Evolutionary conservation across 352 stramenopile genomes (phyloP).

Genomic region (Phytophthora nicotianae): DNA sequence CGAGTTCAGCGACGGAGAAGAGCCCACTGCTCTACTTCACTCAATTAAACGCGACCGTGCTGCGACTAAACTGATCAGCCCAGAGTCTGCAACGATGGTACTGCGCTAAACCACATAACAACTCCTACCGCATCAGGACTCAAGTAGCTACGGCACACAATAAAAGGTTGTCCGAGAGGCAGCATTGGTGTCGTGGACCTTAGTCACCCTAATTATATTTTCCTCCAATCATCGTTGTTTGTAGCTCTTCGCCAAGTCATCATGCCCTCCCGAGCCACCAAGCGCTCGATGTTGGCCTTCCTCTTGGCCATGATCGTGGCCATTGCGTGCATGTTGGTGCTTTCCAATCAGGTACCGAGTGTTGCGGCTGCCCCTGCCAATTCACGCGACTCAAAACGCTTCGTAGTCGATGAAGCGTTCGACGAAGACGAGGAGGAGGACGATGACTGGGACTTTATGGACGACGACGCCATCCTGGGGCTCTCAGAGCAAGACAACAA

Average conservation of each 20-base stretch:
- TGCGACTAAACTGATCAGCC: neutral
- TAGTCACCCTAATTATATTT: slow-evolving; percentile 6
- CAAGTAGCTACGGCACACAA: no score
- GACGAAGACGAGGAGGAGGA: slow-evolving; percentile 55
- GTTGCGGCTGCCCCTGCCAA: slow-evolving; percentile 4
- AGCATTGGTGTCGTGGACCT: neutral
- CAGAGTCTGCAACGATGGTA: neutral
- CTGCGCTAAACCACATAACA: neutral
- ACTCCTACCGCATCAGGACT: no score
- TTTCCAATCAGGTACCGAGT: slow-evolving; percentile 24
- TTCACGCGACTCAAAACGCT: slow-evolving; percentile 17
- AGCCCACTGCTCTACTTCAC: slow-evolving; percentile 15
- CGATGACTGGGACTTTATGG: slow-evolving; percentile 71
- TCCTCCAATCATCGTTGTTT: slow-evolving; percentile 25
- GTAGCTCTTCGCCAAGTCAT: slow-evolving; percentile 7
- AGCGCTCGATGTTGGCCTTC: slow-evolving; percentile 15
- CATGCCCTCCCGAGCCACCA: slow-evolving; percentile 12
- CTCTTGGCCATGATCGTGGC: slow-evolving; percentile 26
- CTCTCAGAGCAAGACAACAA: slow-evolving; percentile 13
- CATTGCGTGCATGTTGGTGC: slow-evolving; percentile 25
- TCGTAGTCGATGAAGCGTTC: slow-evolving; percentile 23
- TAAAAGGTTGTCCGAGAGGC: neutral
- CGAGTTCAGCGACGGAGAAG: slow-evolving; percentile 50
- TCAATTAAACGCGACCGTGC: slow-evolving; percentile 4
- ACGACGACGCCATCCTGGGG: slow-evolving; percentile 48